Percentiles rank a stretch among this genome's conserved stretches.
These are phyloP conservation scores for Lachancea dasiensis DNA, from an alignment of 805 yeast species.

Conservation along the genomic window DNA sequence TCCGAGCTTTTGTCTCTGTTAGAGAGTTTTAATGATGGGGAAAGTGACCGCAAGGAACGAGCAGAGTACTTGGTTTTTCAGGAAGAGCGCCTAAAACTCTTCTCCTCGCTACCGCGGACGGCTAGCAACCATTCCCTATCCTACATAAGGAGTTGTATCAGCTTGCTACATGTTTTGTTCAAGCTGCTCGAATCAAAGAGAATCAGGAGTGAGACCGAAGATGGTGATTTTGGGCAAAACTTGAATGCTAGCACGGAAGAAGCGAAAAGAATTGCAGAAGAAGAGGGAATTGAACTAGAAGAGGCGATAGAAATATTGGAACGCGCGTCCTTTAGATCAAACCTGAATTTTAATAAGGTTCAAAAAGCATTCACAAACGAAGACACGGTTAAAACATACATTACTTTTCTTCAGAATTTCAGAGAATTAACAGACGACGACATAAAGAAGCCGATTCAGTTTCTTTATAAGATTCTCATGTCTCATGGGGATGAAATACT, in stretches of 20 bases:
- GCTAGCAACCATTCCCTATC: conserved; percentile 60
- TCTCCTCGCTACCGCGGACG: conserved; percentile 55
- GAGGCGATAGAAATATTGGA: conserved; percentile 28
- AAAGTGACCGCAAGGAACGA: conserved; percentile 44
- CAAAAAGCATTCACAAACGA: conserved; percentile 35
- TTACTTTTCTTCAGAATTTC: conserved; percentile 53
- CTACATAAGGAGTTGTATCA: conserved; percentile 54
- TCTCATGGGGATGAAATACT: conserved; percentile 52
- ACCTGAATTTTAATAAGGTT: conserved; percentile 22
- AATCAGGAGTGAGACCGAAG: conserved; percentile 12
- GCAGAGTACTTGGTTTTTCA: conserved; percentile 66
- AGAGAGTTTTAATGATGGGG: conserved; percentile 36
- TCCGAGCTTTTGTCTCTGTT: conserved; percentile 50
- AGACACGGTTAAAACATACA: conserved; percentile 57
- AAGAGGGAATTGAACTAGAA: conserved; percentile 27
- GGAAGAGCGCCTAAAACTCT: conserved; percentile 48
- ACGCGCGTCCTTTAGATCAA: conserved; percentile 12
- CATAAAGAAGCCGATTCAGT: conserved; percentile 58
- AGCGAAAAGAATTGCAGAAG: conserved; percentile 35
- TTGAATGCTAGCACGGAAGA: conserved; percentile 5
- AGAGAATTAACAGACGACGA: conserved; percentile 55
- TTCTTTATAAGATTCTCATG: conserved; percentile 65
- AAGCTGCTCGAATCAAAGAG: conserved; percentile 50
- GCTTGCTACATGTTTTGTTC: conserved; percentile 57
- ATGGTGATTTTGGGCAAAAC: conserved; percentile 13